Base-by-base conservation (phyloP, 2,329 filamentous ascomycete species). In the Ophiosphaerella herpotricha region DNA sequence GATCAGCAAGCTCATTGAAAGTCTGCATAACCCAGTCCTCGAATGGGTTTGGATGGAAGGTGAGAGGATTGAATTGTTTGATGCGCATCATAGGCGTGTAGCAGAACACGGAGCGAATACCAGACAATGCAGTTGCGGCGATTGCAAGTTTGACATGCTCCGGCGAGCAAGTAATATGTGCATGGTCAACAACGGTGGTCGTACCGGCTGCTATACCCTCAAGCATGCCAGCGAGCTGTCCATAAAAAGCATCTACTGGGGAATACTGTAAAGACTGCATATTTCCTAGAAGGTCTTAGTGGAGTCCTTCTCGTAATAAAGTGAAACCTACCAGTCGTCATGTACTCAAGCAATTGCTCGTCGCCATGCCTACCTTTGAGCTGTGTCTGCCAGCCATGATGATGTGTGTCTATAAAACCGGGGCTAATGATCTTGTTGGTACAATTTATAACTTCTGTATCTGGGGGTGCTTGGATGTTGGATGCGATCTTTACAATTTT, bases 291-390 rank as follows among this genome's bases (percentile, higher is more conserved):
- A 21, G 11, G 3, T 35, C 43, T 58, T 79, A 60, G 78, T 78
- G 53, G 76, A 76, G 2, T 2, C 18, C 13, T n/a, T 24, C 14
- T 14, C 1, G 73, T 77, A 0, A 80, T 4, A 23, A 9, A 13
- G 31, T 13, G 12, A 55, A 21, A 34, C 52, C 36, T 45, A 76
- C 75, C 74, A 39, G 64, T 57, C 5, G 67, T 54, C 61, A 77
- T 64, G 51, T 80, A 80, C 21, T 79, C 70, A 3, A 78, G 32
- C n/a, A 80, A 55, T 2, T 68, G 61, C 3, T 79, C 77, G 55
- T 85, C 80, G 2, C 80, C 77, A 6, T 65, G 79, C 1, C 84
- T 61, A 0, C 81, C 82, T 55, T 81, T 82, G 55, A 80, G 77
- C 8, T 76, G 80, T 0, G 82, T 83, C 59, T 85, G 80, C 82